Evolutionary conservation across 2,329 filamentous ascomycete genomes (phyloP).

Genomic region (Penicillium sp.): DNA sequence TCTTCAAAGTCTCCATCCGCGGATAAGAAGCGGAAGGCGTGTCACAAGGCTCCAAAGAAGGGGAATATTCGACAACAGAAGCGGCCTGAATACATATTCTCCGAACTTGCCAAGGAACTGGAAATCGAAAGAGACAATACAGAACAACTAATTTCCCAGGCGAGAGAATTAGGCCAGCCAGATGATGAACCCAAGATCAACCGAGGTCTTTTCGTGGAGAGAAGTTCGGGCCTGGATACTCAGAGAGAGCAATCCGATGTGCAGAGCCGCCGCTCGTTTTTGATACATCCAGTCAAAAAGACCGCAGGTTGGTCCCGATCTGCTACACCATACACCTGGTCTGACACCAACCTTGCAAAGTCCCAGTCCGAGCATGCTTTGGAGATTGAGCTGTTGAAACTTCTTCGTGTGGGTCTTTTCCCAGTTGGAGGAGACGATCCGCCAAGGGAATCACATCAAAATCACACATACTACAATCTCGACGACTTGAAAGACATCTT

Average conservation of each 20-base stretch:
- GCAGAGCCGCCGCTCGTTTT: not conserved
- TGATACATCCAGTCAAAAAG: not conserved
- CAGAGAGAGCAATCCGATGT: not conserved
- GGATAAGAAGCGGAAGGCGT: not conserved
- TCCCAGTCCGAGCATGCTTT: not conserved
- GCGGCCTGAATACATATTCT: not conserved
- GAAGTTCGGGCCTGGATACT: not conserved
- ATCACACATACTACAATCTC: conserved; percentile 20
- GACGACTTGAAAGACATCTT: conserved; percentile 21
- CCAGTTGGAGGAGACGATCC: not conserved
- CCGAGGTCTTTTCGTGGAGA: not conserved
- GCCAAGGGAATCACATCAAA: not conserved
- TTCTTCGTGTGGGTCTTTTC: conserved; percentile 17
- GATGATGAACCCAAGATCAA: not conserved
- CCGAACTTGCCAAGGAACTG: not conserved
- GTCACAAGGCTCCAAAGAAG: not conserved
- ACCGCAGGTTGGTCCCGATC: not conserved
- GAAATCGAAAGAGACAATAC: not conserved
- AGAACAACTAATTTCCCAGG: not conserved
- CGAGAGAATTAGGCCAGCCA: not conserved
- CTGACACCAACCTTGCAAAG: not conserved
- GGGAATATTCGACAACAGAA: not conserved
- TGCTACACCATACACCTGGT: conserved; percentile 14
- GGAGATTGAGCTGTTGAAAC: conserved; percentile 11
- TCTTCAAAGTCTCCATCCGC: not conserved